Percentiles rank a stretch among this genome's conserved stretches.
Conservation (phyloP, 192 early-diverging fungal species). For the Jimgerdemannia lactiflua region DNA sequence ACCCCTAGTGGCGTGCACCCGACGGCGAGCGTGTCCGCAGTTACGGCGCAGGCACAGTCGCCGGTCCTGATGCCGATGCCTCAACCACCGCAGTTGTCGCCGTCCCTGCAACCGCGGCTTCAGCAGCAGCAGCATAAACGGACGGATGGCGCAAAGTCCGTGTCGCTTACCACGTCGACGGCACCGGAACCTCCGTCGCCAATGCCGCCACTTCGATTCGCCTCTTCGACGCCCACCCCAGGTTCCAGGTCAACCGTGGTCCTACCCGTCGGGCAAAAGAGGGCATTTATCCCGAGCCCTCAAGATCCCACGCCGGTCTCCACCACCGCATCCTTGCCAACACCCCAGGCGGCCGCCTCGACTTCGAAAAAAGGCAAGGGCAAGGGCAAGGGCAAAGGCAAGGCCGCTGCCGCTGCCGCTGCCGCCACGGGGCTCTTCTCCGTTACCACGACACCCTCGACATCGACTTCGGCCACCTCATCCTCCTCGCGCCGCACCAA, state of each 20-base stretch:
- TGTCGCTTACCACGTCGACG: background rate
- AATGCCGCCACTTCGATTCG: background rate
- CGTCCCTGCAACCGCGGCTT: background rate
- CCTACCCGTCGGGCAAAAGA: too few relatives aligned
- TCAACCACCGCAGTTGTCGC: too few relatives aligned
- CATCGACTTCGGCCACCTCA: background rate
- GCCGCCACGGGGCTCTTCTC: background rate
- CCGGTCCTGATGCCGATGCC: too few relatives aligned
- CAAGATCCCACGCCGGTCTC: too few relatives aligned
- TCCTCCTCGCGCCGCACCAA: background rate
- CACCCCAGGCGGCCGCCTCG: background rate
- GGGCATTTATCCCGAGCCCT: too few relatives aligned
- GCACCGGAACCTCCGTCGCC: background rate
- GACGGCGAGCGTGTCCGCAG: background rate
- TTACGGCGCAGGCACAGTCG: background rate
- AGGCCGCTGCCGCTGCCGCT: background rate
- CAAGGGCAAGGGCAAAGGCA: background rate
- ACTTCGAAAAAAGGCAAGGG: background rate
- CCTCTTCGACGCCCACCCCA: too few relatives aligned
- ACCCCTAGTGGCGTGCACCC: background rate
- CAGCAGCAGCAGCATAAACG: background rate
- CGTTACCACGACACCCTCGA: background rate
- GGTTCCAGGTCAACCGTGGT: too few relatives aligned
- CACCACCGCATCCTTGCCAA: background rate
- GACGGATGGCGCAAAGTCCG: background rate